phyloP scores from a whole-genome alignment of 2,329 filamentous ascomycete species.

The Phialophora verrucosa region DNA sequence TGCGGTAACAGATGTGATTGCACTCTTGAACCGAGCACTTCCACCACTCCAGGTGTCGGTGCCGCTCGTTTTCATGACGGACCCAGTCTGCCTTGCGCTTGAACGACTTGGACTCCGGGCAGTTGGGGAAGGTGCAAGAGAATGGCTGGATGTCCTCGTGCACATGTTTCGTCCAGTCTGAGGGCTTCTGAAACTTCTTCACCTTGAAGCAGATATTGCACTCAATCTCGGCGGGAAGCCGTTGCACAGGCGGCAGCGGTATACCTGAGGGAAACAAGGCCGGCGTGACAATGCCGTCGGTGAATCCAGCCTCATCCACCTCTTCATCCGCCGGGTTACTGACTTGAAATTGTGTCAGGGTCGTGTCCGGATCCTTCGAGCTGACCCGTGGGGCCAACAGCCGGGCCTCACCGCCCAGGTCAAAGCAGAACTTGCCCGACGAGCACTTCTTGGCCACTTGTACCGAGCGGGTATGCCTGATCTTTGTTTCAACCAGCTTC shows the following conservation, averaged over 20 bases:
- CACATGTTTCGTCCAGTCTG: constrained; percentile 96
- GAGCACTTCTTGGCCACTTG: constrained; percentile 61
- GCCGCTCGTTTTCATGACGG: constrained; percentile 88
- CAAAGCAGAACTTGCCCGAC: constrained; percentile 67
- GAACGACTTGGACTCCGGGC: constrained; percentile 85
- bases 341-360: constrained; percentile 60
- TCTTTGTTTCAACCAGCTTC: constrained; percentile 70
- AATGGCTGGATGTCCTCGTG: constrained; percentile 94
- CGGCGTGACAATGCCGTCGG: constrained; percentile 70
- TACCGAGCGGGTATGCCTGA: constrained; percentile 71
- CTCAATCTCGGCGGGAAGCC: constrained; percentile 85
- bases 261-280: constrained; percentile 82
- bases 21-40: constrained; percentile 81
- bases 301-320: constrained; percentile 67
- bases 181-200: constrained; percentile 87
- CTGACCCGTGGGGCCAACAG: constrained; percentile 62
- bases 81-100: constrained; percentile 97
- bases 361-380: constrained; percentile 63
- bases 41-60: constrained; percentile 91
- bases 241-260: constrained; percentile 76
- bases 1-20: constrained; percentile 79
- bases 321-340: constrained; percentile 63
- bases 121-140: constrained; percentile 85
- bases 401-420: constrained; percentile 69
- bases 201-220: constrained; percentile 84